Base-by-base conservation (phyloP, 225 moss, liverwort and hornwort species). In the Bryum argenteum region DNA sequence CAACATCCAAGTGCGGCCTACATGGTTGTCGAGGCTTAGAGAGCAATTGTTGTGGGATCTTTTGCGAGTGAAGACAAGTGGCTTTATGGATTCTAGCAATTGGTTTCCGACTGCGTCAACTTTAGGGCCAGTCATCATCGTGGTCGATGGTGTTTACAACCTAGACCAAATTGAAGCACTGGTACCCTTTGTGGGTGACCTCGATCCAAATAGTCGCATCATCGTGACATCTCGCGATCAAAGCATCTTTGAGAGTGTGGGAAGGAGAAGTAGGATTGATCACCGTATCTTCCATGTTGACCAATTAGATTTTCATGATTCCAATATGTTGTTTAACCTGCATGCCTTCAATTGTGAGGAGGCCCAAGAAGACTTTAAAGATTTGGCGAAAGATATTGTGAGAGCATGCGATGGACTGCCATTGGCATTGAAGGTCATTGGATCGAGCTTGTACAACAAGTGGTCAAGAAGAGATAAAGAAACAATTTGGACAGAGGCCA, bases 11-110 rank as follows among this genome's bases (percentile, higher is more conserved):
- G 51, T 61, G 17, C 11, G 11, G 1, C 23, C 38, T 0, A 56
- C 75, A 51, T 48, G 51, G 58, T 58, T 50, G 8, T 50, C 4
- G 17, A 45, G 42, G 14, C 33, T 67, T 18, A 8, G 39, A 1
- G 41, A 67, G 67, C 38, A 75, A 10, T 11, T 75, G 8, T 1
- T 75, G 38, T 53, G 58, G 66, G 75, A 75, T 41, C 75, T 75
- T 11, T 39, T 75, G 12, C 22, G 2, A 4, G 39, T 75, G 8
- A 15, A 63, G 1, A 8, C 38, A 1, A 52, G 5, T 1, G 12
- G 50, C 9, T 40, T 23, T 39, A n/a, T 2, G 4, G 33, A 14
- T 4, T 75, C 67, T 1, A 53, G 51, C n/a, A 22, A 33, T 10
- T 61, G 40, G 67, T 75, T 67, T 39, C 0, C 11, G 14, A 75